Evolutionary conservation across 345 rosid species (phyloP), one percentile per base, ranked within the genome.

Genomic region (Lepidium aucheri): DNA sequence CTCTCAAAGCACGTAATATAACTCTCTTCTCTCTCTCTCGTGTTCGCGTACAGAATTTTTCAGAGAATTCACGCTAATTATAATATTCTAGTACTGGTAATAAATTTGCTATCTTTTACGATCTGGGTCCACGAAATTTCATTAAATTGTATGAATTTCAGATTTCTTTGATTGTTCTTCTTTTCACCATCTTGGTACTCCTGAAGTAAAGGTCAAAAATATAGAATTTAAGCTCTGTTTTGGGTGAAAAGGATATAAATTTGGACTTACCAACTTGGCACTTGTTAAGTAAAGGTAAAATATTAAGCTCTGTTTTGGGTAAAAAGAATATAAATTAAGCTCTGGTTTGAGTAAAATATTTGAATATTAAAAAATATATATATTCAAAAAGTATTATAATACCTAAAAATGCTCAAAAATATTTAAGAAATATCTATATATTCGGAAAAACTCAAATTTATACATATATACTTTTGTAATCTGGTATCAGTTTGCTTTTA

Each of bases 1-100:
- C 45, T 26, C 59, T 70, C 64, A 38, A 56, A 36, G 57, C 87
- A 78, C 85, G 84, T 78, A 68, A 68, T 65, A 4, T 12, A 22
- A 3, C 51, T 61, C 65, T 28, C 55, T 45, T 49, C 46, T 44
- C 13, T 26, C 13, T 26, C 41, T 61, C 63, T 53, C 39, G 67
- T 60, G 68, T 54, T 61, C 43, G 51, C 64, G 58, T 47, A 64
- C 52, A 63, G 65, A 56, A 10, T 9, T 1, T 49, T 28, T 57
- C 28, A 46, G 52, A 53, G 9, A 32, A 52, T 30, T 46, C 34
- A 39, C n/a, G 14, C 51, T 5, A 40, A 55, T 53, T n/a, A 39
- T 18, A 40, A 55, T 53, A 18, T 30, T 18, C 50, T 20, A 28
- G 32, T 28, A 28, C 32, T 28, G 6, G 32, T 28, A 28, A 28